phyloP scores from a whole-genome alignment of 2,329 filamentous ascomycete species.

The Nigrograna mackinnonii region DNA sequence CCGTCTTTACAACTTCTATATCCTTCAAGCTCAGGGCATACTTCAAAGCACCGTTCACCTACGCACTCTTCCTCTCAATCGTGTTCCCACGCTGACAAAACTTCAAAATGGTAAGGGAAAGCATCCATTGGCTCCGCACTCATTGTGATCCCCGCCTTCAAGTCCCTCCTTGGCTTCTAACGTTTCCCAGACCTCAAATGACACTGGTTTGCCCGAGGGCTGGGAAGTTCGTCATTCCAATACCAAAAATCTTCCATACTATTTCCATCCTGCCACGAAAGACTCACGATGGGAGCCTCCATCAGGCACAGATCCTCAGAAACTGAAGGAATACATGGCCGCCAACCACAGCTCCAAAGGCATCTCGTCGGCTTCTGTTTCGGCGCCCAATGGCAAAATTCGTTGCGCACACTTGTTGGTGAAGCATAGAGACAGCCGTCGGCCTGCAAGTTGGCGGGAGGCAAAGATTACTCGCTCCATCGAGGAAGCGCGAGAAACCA shows the following conservation, averaged over 20 bases:
- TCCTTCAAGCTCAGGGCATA: no score
- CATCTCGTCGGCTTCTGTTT: conserved; percentile 43
- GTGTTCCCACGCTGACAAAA: no score
- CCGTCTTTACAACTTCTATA: no score
- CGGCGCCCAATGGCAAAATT: conserved; percentile 69
- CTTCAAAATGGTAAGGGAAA: conserved; percentile 29
- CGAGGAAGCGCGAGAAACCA: conserved; percentile 80
- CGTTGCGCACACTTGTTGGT: conserved; percentile 90
- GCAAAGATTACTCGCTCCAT: conserved; percentile 85
- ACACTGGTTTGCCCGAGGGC: conserved; percentile 72
- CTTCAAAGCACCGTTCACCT: no score
- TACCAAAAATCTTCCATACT: conserved; percentile 98
- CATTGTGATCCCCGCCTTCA: no score
- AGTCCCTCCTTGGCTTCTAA: no score
- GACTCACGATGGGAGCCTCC: conserved; percentile 96
- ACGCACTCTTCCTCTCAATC: no score
- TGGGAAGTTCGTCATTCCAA: conserved; percentile 99
- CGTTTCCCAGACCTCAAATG: conserved; percentile 27
- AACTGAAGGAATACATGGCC: conserved; percentile 93
- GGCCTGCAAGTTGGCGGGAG: conserved; percentile 92
- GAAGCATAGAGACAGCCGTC: conserved; percentile 86
- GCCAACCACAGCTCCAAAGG: conserved; percentile 72
- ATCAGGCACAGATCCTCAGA: conserved; percentile 82
- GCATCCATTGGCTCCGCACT: conserved; percentile 4
- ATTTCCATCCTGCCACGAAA: conserved; percentile 88